Base-by-base conservation (phyloP, 495 filamentous ascomycete genomes). In the Entonaema liquescens region DNA sequence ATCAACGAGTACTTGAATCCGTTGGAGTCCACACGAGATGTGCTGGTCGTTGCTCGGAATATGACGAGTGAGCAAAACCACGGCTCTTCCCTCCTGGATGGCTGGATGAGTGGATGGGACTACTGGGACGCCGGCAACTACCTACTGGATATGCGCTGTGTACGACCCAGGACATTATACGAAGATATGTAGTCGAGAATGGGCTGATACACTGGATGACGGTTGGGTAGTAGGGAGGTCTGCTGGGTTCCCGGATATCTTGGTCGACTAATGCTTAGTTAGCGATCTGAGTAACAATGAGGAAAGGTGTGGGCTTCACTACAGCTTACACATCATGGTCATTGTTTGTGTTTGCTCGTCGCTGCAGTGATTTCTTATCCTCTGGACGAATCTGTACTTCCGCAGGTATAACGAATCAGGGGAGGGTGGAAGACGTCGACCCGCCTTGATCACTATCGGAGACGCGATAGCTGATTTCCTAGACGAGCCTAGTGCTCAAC, bases 41-140 rank as follows among this genome's bases (percentile, higher is more conserved):
- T 47, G 1, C 12, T 47, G 19, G 42, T 47, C 8, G 42, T 47
- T 12, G 42, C 42, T 21, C 42, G 21, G 9, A 47, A 47, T 23
- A 12, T 47, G 1, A 47, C 42, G 23, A 5, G 17, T 3, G 42
- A 47, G 21, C 42, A 47, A 4, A 47, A 54, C 12, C 15, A 54
- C 23, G 50, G 50, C 13, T 54, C 50, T 2, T 54, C 50, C 13
- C n/a, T 54, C 2, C 25, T 54, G 5, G 50, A 54, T 3, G 50
- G 50, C 12, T 54, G 50, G 50, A 19, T 54, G 50, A 54, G 25
- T 17, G 50, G 50, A 31, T 54, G 50, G 50, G 50, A 54, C 28
- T 54, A 54, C 26, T 54, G 50, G 50, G 26, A 54, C 28, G 50
- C 50, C n/a, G 50, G 50, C 12, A 54, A 54, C 21, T 54, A 54